These are phyloP conservation scores for Lasiosphaeria ovina DNA, from an alignment of 495 filamentous ascomycete species.

Conservation along the genomic window DNA sequence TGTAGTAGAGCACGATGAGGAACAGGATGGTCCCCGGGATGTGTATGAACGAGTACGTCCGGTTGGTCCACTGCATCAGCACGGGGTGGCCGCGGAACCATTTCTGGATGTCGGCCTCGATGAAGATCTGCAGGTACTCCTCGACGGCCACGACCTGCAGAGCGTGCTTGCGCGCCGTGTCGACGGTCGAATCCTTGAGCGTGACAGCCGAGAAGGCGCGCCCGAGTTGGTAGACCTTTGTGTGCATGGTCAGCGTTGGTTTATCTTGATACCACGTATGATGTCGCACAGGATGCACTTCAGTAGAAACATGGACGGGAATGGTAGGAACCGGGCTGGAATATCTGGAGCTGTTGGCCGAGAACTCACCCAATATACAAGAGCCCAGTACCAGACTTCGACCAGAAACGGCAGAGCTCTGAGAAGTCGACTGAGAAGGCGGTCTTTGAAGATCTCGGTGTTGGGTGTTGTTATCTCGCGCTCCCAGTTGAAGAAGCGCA, in stretches of 20 bases:
- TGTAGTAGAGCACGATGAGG: constrained; percentile 65
- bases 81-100: constrained; percentile 46
- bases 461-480: constrained; percentile 28
- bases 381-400: constrained; percentile 80
- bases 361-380: constrained; percentile 65
- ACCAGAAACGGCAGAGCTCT: constrained; percentile 71
- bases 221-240: constrained; percentile 35
- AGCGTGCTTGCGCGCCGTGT: constrained; percentile 41
- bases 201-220: constrained; percentile 54
- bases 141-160: constrained; percentile 63
- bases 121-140: constrained; percentile 61
- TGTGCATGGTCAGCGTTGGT: too few relatives aligned
- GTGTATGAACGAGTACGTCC: constrained; percentile 76
- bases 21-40: constrained; percentile 74
- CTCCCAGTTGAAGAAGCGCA: constrained; percentile 26
- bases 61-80: constrained; percentile 49
- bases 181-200: constrained; percentile 54
- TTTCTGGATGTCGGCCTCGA: constrained; percentile 58
- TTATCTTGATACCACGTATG: too few relatives aligned
- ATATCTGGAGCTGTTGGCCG: constrained; percentile 10
- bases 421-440: constrained; percentile 50
- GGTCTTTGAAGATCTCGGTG: constrained; percentile 28
- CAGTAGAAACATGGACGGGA: too few relatives aligned
- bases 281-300: too few relatives aligned
- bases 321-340: too few relatives aligned